Evolutionary conservation across 75 land plant species (phyloP).

Genomic region (Isoetes taiwanensis): DNA sequence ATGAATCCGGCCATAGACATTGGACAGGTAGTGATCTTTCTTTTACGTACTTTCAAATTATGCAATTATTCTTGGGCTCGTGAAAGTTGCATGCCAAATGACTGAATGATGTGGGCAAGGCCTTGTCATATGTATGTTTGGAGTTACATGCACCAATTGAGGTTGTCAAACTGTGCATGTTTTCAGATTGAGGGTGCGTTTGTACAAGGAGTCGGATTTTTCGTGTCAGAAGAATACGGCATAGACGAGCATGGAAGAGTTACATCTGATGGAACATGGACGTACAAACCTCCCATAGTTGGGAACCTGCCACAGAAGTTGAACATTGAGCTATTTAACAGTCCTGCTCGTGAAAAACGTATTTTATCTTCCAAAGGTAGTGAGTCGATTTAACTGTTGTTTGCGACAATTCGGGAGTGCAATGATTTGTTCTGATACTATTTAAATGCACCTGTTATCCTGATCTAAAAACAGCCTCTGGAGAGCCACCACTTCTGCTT

Average conservation of each 20-base stretch:
- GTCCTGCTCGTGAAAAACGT: conserved; percentile 53
- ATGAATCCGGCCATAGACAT: conserved; percentile 90
- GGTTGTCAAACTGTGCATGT: neutral
- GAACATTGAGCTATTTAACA: conserved; percentile 64
- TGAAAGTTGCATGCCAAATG: no score
- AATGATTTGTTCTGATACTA: neutral
- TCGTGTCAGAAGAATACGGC: conserved; percentile 37
- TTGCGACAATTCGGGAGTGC: neutral
- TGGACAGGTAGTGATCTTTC: conserved; percentile 51
- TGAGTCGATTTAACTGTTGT: neutral
- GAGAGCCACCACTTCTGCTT: conserved; percentile 36
- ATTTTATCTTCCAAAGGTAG: conserved; percentile 85
- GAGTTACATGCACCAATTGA: neutral
- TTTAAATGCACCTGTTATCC: neutral
- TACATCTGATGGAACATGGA: conserved; percentile 69
- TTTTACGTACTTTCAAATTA: neutral
- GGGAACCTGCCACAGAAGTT: conserved; percentile 69
- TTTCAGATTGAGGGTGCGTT: conserved; percentile 91
- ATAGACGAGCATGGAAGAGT: conserved; percentile 40
- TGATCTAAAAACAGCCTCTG: conserved; percentile 19
- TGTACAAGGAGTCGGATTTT: conserved; percentile 88
- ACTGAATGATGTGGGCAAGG: no score
- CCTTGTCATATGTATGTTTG: neutral
- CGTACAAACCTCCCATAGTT: conserved; percentile 77
- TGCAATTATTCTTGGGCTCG: no score